Percentiles rank a stretch among this genome's conserved stretches.
Evolutionary conservation across 2,329 filamentous ascomycete genomes (phyloP).

Genomic region (Pseudopyricularia javanii): DNA sequence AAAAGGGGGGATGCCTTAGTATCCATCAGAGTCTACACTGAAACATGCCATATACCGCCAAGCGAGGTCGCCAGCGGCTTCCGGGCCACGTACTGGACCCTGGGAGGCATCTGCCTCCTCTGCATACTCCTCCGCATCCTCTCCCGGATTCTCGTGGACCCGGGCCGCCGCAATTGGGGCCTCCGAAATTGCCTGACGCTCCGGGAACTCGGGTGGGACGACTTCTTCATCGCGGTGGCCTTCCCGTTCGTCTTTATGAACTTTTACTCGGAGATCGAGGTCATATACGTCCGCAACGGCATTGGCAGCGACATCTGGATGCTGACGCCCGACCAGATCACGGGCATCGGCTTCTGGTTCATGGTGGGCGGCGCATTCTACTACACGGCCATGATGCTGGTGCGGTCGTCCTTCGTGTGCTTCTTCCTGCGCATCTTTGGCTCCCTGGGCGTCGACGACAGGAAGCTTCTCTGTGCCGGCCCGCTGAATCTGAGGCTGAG

Average conservation of each 20-base stretch:
- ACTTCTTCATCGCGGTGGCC: neutral
- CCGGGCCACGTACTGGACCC: neutral
- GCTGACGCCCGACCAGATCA: neutral
- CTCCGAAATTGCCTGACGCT: neutral
- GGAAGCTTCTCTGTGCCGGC: neutral
- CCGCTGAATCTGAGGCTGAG: neutral
- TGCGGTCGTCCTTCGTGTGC: neutral
- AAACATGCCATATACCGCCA: neutral
- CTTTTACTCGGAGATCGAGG: neutral
- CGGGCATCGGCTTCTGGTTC: neutral
- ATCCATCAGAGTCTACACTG: neutral
- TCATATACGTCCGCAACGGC: neutral
- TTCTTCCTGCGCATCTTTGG: neutral
- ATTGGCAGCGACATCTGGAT: neutral
- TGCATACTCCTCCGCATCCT: neutral
- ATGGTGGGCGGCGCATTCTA: neutral
- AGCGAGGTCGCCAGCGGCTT: neutral
- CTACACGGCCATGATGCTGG: neutral
- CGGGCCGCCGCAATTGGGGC: neutral
- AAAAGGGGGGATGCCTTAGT: too few relatives aligned
- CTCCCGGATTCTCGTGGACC: neutral
- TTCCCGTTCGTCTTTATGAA: neutral
- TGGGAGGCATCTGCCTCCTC: neutral
- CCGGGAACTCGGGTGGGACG: constrained; percentile 5
- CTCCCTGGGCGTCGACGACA: neutral